A percentile compares a stretch with the other conserved stretches of the same genome.
phyloP scores from a whole-genome alignment of 352 stramenopile species.

The Phytopythium litorale region DNA sequence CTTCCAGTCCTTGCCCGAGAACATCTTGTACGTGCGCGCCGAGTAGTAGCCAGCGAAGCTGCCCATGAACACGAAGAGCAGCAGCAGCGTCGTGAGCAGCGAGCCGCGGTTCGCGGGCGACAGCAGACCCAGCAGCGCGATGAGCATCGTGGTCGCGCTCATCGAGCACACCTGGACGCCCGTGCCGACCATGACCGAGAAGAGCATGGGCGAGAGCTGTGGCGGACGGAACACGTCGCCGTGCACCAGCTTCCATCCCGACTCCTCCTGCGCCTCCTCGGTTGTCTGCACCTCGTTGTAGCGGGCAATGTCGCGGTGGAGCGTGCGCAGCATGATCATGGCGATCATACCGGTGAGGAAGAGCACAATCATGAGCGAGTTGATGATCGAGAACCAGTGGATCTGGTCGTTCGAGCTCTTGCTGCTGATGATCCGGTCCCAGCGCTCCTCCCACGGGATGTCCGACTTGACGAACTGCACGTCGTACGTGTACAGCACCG shows the following conservation, averaged over 20 bases:
- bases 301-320: constrained; percentile 97
- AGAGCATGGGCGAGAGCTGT: constrained; percentile 90
- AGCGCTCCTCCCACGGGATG: constrained; percentile 96
- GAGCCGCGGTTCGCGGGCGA: constrained; percentile 97
- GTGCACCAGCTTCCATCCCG: constrained; percentile 96
- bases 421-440: constrained; percentile 99
- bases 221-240: constrained; percentile 98
- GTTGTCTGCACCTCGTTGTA: constrained; percentile 96
- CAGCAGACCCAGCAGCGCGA: constrained; percentile 93
- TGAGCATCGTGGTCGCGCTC: constrained; percentile 94
- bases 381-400: constrained; percentile 99
- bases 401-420: constrained; percentile 97
- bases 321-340: constrained; percentile 99
- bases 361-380: constrained; percentile 99
- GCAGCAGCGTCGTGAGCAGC: constrained; percentile 94
- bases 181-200: constrained; percentile 94
- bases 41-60: constrained; percentile 96
- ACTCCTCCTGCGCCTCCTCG: constrained; percentile 95
- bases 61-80: constrained; percentile 98
- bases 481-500: constrained; percentile 99
- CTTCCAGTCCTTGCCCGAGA: constrained; percentile 97
- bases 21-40: constrained; percentile 98
- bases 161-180: constrained; percentile 96
- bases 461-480: constrained; percentile 95
- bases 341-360: constrained; percentile 99